Base-by-base conservation (phyloP, 345 rosid species). In the Hevea brasiliensis region DNA sequence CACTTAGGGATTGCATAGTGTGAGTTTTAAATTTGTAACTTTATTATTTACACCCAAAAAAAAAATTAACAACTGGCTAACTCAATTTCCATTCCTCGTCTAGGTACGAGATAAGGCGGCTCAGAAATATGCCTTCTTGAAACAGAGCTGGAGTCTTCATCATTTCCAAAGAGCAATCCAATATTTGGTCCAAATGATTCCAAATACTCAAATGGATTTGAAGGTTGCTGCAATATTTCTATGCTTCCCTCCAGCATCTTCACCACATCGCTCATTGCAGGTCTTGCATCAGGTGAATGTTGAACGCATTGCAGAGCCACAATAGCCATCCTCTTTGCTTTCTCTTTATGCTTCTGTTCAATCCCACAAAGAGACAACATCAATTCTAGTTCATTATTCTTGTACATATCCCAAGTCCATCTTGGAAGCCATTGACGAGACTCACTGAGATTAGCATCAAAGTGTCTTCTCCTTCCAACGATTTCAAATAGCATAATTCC, bases 281-380 rank as follows among this genome's bases (percentile, higher is more conserved):
- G 84, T 57, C 86, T 74, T 0, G 74, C 53, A 14, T 80, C 80
- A 0, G 84, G 76, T 21, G 32, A 45, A 21, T 77, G 18, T 67
- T 80, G 86, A 53, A 77, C 70, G 51, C 86, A 83, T 72, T 35
- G 72, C 8, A 80, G 37, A 27, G 80, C 86, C 44, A 72, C 72
- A 20, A 57, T 80, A 2, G 63, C 21, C 82, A 80, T 80, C 35
- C 79, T 74, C 65, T 69, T 76, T 23, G 76, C 78, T 27, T 41
- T 72, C 42, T 75, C 78, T 35, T 20, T 74, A 17, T 80, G 70
- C 24, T 57, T 9, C 17, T 74, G 73, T 50, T 73, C 74, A 14
- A 79, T 50, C 32, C 76, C 73, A 23, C 74, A 79, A 8, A 29
- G 10, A 1, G 41, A 12, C 41, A 18, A 7, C 70, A 48, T 13